phyloP scores from a whole-genome alignment of 2,329 filamentous ascomycete species.

The Tetracladium maxilliforme region DNA sequence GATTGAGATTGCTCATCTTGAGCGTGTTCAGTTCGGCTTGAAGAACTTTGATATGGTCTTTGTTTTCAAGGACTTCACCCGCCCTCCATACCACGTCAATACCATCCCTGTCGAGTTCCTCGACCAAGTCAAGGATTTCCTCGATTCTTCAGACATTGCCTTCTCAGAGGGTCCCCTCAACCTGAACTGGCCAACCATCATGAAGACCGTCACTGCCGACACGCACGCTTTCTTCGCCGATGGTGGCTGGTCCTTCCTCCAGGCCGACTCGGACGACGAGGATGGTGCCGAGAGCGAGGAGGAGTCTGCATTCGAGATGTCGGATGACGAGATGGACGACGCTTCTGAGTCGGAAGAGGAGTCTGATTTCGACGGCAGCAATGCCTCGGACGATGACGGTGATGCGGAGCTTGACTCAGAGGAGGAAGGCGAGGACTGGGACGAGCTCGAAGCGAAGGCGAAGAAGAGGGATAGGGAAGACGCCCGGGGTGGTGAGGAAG shows the following conservation, averaged over 20 bases:
- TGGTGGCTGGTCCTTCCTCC: constrained; percentile 89
- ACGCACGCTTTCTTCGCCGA: constrained; percentile 91
- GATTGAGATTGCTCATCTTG: constrained; percentile 89
- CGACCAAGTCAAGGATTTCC: constrained; percentile 93
- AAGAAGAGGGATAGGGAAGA: constrained; percentile 69
- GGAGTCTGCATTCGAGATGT: constrained; percentile 85
- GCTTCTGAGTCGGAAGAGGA: constrained; percentile 70
- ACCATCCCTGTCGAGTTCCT: constrained; percentile 93
- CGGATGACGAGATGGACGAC: constrained; percentile 67
- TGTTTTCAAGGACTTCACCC: constrained; percentile 92
- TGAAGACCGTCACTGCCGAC: constrained; percentile 95
- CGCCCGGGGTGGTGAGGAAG: constrained; percentile 65
- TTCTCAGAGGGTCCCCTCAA: constrained; percentile 92
- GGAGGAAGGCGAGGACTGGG: constrained; percentile 77
- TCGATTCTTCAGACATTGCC: constrained; percentile 89
- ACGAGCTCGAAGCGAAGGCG: constrained; percentile 83
- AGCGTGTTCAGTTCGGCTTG: constrained; percentile 89
- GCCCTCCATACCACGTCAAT: constrained; percentile 88
- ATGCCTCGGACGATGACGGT: constrained; percentile 65
- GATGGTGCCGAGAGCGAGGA: constrained; percentile 67
- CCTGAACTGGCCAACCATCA: constrained; percentile 97
- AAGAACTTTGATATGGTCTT: constrained; percentile 99
- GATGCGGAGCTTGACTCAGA: constrained; percentile 41
- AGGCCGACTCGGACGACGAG: constrained; percentile 76
- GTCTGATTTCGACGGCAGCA: constrained; percentile 78